Percentiles rank a stretch among this genome's conserved stretches.
Evolutionary conservation across 768 basidiomycete genomes (phyloP).

Genomic region (Russula sp.): DNA sequence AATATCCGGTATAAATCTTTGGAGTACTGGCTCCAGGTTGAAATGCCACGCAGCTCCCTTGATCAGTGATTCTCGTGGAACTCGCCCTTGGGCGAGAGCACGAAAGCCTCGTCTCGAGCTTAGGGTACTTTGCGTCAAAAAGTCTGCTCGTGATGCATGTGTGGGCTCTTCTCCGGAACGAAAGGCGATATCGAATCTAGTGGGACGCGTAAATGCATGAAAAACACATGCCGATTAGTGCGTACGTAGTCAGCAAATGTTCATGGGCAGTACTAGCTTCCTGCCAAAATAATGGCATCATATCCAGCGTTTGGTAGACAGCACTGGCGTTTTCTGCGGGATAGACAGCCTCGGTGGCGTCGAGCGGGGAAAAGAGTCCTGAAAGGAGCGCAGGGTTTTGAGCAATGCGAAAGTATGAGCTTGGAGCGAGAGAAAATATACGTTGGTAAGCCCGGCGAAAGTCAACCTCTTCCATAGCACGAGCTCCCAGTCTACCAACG

Average conservation of each 20-base stretch:
- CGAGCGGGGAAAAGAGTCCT: constrained; percentile 32
- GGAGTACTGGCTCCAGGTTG: constrained; percentile 48
- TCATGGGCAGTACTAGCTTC: constrained; percentile 47
- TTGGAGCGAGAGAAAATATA: constrained; percentile 35
- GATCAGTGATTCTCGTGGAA: constrained; percentile 42
- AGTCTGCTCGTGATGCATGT: constrained; percentile 49
- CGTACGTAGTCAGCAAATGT: constrained; percentile 61
- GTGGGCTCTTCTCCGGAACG: constrained; percentile 50
- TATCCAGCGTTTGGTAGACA: constrained; percentile 51
- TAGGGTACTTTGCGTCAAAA: constrained; percentile 54
- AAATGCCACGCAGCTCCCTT: constrained; percentile 53
- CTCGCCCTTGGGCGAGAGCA: constrained; percentile 48
- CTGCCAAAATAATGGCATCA: constrained; percentile 57
- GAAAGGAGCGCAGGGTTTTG: not conserved
- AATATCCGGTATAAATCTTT: constrained; percentile 42
- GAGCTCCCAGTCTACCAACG: constrained; percentile 45
- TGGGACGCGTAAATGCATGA: not conserved
- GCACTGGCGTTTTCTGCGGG: constrained; percentile 38
- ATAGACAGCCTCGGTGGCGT: constrained; percentile 18
- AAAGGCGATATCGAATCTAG: constrained; percentile 63
- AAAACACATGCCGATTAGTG: not conserved
- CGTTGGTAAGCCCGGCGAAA: constrained; percentile 54
- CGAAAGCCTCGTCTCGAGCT: constrained; percentile 53
- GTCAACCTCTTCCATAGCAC: constrained; percentile 48
- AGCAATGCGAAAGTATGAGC: not conserved